Conservation (phyloP, 345 rosid species). For the Boechera divaricarpa region DNA sequence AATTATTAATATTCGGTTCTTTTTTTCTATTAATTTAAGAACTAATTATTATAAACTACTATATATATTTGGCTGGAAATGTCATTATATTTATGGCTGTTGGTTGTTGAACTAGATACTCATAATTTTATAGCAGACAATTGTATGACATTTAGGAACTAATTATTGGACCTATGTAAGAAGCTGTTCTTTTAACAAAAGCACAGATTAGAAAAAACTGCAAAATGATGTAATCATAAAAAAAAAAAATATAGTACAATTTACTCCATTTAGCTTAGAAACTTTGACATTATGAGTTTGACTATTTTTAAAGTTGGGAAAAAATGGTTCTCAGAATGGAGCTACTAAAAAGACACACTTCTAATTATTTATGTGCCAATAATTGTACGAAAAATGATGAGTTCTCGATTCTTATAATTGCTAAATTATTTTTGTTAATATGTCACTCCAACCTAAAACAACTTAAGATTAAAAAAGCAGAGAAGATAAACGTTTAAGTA, state of each 20-base stretch:
- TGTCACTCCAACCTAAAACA: conserved; percentile 5
- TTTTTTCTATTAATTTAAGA: conserved; percentile 17
- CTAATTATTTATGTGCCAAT: neutral
- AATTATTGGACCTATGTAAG: conserved; percentile 25
- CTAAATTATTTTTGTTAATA: neutral
- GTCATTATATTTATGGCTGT: conserved; percentile 41
- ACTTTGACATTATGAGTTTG: conserved; percentile 34
- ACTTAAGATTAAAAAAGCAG: neutral
- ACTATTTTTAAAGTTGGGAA: neutral
- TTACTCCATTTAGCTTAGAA: conserved; percentile 29
- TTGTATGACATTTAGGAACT: conserved; percentile 35
- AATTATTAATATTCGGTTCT: conserved; percentile 30
- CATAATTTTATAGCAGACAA: conserved; percentile 32
- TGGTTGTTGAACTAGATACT: conserved; percentile 48
- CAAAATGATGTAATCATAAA: neutral
- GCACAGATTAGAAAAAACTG: neutral
- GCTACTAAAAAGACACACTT: conserved; percentile 4
- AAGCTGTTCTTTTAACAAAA: neutral
- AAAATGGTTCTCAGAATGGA: conserved; percentile 27
- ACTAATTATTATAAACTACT: neutral
- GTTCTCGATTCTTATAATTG: too few relatives aligned
- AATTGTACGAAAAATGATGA: too few relatives aligned
- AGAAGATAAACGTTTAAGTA: conserved; percentile 24
- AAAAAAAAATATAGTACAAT: neutral
- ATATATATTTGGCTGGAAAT: conserved; percentile 37